These are phyloP conservation scores for Heliamphora exappendiculata DNA, from an alignment of 148 eudicot genomes.

Conservation along the genomic window DNA sequence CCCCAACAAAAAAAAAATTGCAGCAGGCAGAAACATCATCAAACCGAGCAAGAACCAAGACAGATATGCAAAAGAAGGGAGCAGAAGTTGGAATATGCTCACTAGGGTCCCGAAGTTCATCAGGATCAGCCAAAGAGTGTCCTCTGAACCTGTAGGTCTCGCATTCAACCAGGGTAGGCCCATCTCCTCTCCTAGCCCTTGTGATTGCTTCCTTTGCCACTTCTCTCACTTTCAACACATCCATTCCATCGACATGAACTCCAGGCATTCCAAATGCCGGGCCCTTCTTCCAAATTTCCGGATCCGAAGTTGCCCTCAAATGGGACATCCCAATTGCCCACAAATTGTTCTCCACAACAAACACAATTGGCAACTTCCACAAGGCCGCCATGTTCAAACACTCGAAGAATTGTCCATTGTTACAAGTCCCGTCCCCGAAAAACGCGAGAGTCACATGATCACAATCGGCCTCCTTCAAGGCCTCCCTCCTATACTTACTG, in stretches of 20 bases:
- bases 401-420: conserved; percentile 95
- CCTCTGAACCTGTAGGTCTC: conserved; percentile 96
- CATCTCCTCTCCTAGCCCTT: conserved; percentile 93
- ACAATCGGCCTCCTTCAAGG: conserved; percentile 58
- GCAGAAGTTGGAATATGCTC: conserved; percentile 17
- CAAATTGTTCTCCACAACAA: conserved; percentile 95
- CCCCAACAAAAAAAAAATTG: not conserved
- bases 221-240: conserved; percentile 91
- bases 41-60: not conserved
- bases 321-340: conserved; percentile 99
- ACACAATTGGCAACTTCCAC: conserved; percentile 90
- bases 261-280: conserved; percentile 98
- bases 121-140: conserved; percentile 98
- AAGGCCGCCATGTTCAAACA: conserved; percentile 97
- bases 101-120: conserved; percentile 98
- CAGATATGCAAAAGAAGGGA: not conserved
- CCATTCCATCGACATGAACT: conserved; percentile 93
- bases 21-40: not conserved
- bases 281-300: conserved; percentile 95
- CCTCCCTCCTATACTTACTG: conserved; percentile 73
- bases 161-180: conserved; percentile 90
- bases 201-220: conserved; percentile 80
- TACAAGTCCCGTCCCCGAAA: conserved; percentile 90
- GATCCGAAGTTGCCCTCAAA: conserved; percentile 87
- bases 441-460: conserved; percentile 82